Percentiles rank a stretch among this genome's conserved stretches.
Evolutionary conservation across 176 grass and related monocot genomes (phyloP).

Genomic region (Coix lacrymajobi): DNA sequence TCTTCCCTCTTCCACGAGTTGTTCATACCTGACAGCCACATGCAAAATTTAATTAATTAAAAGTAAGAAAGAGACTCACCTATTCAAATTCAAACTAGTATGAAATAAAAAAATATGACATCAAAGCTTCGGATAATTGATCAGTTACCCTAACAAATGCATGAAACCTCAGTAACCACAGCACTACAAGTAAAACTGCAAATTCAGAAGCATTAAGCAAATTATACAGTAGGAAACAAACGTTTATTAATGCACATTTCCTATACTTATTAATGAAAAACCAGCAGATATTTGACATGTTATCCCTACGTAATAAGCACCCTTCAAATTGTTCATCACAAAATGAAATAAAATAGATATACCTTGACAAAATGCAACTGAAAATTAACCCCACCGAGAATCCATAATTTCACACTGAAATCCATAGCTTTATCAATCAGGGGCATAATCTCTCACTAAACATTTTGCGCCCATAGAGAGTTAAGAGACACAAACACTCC

Average conservation of each 20-base stretch:
- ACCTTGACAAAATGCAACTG: neutral
- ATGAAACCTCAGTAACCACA: neutral
- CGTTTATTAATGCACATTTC: no score
- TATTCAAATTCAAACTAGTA: slow-evolving; percentile 4
- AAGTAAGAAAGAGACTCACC: neutral
- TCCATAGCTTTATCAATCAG: neutral
- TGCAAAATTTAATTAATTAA: neutral
- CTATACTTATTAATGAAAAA: neutral
- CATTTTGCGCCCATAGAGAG: neutral
- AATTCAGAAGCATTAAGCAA: neutral
- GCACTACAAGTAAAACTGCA: neutral
- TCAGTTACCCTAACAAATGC: neutral
- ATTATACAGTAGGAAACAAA: neutral
- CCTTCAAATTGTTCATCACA: neutral
- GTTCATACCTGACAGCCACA: slow-evolving; percentile 75
- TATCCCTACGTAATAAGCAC: neutral
- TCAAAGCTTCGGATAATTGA: neutral
- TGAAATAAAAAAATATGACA: neutral
- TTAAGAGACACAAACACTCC: neutral
- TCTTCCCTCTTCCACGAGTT: slow-evolving; percentile 83
- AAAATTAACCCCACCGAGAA: neutral
- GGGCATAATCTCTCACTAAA: neutral
- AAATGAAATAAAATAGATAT: neutral
- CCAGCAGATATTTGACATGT: neutral
- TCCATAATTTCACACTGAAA: neutral